A percentile compares a stretch with the other conserved stretches of the same genome.
These are phyloP conservation scores for Biscogniauxia mediterranea DNA, from an alignment of 2,329 filamentous ascomycete genomes.

Conservation along the genomic window DNA sequence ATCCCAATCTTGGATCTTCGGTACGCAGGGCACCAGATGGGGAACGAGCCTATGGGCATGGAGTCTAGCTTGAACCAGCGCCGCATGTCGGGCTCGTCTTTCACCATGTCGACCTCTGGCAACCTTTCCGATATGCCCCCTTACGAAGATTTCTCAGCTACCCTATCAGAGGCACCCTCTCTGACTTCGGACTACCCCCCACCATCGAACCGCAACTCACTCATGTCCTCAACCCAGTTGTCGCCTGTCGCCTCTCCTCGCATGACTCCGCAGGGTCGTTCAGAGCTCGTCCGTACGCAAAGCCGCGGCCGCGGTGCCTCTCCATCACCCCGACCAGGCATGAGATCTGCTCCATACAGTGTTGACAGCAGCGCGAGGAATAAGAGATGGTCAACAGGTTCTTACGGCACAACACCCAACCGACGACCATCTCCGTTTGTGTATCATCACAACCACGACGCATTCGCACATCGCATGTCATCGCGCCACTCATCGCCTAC, in stretches of 20 bases:
- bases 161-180: conserved; percentile 65
- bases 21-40: conserved; percentile 46
- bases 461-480: conserved; percentile 58
- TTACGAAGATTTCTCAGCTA: conserved; percentile 68
- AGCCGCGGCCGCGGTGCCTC: conserved; percentile 67
- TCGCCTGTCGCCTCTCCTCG: conserved; percentile 72
- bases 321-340: conserved; percentile 65
- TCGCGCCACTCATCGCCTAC: conserved; percentile 52
- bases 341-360: conserved; percentile 69
- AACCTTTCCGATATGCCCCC: conserved; percentile 66
- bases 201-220: conserved; percentile 65
- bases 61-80: conserved; percentile 55
- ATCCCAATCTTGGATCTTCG: conserved; percentile 62
- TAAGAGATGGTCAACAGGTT: conserved; percentile 78
- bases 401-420: conserved; percentile 58
- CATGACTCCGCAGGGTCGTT: conserved; percentile 59
- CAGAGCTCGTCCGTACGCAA: conserved; percentile 60
- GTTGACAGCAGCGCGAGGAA: conserved; percentile 62
- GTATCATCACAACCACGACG: conserved; percentile 60
- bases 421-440: conserved; percentile 60
- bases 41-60: conserved; percentile 50
- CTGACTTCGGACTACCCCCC: conserved; percentile 67
- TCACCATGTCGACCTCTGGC: conserved; percentile 67
- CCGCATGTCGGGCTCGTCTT: conserved; percentile 70
- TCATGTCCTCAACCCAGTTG: conserved; percentile 68